Conservation (phyloP, 106 monocot genomes). For the Dactylorhiza incarnata region DNA sequence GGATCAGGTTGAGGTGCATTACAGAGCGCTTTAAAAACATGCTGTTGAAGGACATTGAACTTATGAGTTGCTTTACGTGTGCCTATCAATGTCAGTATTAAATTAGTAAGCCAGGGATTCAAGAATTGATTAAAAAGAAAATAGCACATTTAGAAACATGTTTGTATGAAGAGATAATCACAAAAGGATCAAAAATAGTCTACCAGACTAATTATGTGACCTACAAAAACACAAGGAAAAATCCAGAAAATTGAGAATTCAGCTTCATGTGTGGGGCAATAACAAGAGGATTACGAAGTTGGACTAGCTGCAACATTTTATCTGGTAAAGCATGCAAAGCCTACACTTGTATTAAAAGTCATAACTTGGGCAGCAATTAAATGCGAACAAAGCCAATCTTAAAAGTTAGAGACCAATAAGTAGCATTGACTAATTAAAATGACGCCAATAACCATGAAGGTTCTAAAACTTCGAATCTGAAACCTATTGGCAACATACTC, state of each 20-base stretch:
- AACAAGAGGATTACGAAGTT: background rate
- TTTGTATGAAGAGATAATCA: background rate
- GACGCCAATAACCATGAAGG: background rate
- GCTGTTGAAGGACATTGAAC: constrained; percentile 71
- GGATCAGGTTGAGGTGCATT: constrained; percentile 59
- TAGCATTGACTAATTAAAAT: background rate
- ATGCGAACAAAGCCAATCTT: background rate
- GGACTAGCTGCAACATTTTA: background rate
- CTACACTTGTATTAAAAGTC: background rate
- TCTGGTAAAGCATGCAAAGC: background rate
- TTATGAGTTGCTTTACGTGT: constrained; percentile 77
- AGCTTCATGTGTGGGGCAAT: background rate
- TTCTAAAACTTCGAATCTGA: background rate
- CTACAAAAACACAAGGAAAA: background rate
- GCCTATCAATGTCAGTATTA: constrained; percentile 22
- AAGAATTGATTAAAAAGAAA: background rate
- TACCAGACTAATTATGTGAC: too few species aligned
- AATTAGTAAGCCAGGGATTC: background rate
- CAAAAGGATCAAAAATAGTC: background rate
- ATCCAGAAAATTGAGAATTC: background rate
- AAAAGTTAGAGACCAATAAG: too few species aligned
- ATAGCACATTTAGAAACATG: background rate
- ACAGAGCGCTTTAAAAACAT: constrained; percentile 47
- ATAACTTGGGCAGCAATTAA: background rate
- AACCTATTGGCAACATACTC: background rate